phyloP scores from a whole-genome alignment of 352 stramenopile species.

The Pythium angustatum region DNA sequence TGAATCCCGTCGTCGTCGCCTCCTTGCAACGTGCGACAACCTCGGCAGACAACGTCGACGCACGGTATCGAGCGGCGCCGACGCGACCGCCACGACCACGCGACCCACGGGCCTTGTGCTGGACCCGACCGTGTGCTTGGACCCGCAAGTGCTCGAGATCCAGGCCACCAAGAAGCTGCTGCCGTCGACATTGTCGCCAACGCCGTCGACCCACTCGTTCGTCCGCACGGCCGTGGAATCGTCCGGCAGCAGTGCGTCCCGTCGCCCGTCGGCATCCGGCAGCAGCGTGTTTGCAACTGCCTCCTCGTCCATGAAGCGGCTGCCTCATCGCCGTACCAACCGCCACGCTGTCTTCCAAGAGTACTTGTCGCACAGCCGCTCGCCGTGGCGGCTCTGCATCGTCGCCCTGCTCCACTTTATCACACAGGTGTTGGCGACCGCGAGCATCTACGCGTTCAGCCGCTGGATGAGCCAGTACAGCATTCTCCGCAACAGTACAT shows the following conservation, averaged over 20 bases:
- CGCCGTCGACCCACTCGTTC: conserved; percentile 3
- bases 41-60: conserved; percentile 15
- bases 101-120: conserved; percentile 21
- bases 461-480: conserved; percentile 37
- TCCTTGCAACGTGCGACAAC: conserved; percentile 15
- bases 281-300: no score
- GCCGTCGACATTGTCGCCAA: not conserved
- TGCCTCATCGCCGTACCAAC: conserved; percentile 20
- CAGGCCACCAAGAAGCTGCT: conserved; percentile 12
- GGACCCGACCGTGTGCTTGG: conserved; percentile 20
- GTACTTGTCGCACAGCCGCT: conserved; percentile 39
- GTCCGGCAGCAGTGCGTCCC: not conserved
- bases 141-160: conserved; percentile 34
- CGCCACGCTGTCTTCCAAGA: conserved; percentile 30
- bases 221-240: not conserved
- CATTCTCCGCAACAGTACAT: not conserved
- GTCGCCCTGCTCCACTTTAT: conserved; percentile 37
- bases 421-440: conserved; percentile 36
- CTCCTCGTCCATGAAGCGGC: conserved; percentile 11
- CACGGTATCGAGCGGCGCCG: no score
- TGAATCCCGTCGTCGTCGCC: conserved; percentile 12
- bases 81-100: not conserved
- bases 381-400: conserved; percentile 26
- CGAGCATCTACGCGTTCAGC: conserved; percentile 42
- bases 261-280: not conserved